Conservation (phyloP, 2,329 filamentous ascomycete genomes). For the Calycina herbarum region DNA sequence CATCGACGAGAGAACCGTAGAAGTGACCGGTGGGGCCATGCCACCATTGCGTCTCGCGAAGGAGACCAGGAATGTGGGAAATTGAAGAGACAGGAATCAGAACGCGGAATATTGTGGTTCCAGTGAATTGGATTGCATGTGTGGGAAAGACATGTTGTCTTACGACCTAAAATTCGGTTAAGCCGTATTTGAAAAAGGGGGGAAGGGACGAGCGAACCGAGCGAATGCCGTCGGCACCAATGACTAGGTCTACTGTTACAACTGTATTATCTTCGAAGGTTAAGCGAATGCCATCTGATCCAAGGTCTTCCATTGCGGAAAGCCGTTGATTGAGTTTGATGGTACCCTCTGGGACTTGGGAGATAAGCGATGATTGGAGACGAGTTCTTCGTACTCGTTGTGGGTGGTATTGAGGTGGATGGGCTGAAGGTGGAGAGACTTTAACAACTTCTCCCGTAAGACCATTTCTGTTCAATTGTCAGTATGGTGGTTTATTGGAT, state of each 20-base stretch:
- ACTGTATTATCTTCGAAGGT: slow-evolving; percentile 48
- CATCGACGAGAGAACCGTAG: slow-evolving; percentile 44
- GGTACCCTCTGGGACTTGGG: slow-evolving; percentile 44
- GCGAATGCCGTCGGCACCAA: slow-evolving; percentile 54
- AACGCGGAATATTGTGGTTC: slow-evolving; percentile 49
- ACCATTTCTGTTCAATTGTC: slow-evolving; percentile 31
- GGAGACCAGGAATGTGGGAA: slow-evolving; percentile 36
- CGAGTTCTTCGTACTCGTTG: slow-evolving; percentile 35
- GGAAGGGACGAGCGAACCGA: slow-evolving; percentile 38
- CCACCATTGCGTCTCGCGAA: slow-evolving; percentile 44
- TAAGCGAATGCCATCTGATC: slow-evolving; percentile 41
- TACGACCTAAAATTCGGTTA: slow-evolving; percentile 38
- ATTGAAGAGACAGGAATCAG: slow-evolving; percentile 42
- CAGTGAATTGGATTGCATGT: slow-evolving; percentile 48
- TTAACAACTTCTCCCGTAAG: slow-evolving; percentile 31
- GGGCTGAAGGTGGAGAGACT: not conserved
- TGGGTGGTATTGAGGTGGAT: slow-evolving; percentile 26
- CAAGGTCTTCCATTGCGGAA: slow-evolving; percentile 40
- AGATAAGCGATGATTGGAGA: slow-evolving; percentile 50
- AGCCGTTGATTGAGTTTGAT: slow-evolving; percentile 50
- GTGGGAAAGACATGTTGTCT: slow-evolving; percentile 44
- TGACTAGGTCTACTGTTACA: slow-evolving; percentile 45
- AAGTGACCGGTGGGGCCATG: slow-evolving; percentile 45
- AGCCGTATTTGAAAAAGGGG: not conserved
- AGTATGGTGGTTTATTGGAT: not conserved